A percentile compares a stretch with the other conserved stretches of the same genome.
Evolutionary conservation across 345 rosid genomes (phyloP).

Genomic region (Hypericum perforatum): DNA sequence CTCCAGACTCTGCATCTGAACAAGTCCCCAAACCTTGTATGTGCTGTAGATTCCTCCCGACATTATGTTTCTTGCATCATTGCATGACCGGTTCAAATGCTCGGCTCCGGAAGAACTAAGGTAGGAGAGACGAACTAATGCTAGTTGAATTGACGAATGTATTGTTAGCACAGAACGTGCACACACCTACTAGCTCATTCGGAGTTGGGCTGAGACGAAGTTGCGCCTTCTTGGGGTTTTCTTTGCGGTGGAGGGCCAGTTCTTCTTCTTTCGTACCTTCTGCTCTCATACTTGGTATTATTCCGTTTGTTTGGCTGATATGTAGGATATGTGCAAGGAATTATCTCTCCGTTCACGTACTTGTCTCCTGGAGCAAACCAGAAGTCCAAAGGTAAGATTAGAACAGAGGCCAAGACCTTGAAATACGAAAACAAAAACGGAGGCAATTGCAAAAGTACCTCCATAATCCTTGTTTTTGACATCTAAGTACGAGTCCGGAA

Average conservation of each 20-base stretch:
- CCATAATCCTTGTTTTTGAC: constrained; percentile 97
- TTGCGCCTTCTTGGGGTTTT: constrained; percentile 47
- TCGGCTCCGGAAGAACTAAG: too few species aligned
- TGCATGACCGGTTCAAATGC: too few species aligned
- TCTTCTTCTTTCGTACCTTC: constrained; percentile 69
- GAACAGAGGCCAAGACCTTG: background rate
- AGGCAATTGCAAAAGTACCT: constrained; percentile 30
- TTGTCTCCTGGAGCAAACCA: constrained; percentile 52
- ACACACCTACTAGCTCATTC: constrained; percentile 11
- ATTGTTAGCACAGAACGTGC: background rate
- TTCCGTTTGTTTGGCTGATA: constrained; percentile 79
- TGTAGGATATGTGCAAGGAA: constrained; percentile 84
- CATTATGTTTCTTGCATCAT: too few species aligned
- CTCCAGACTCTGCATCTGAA: too few species aligned
- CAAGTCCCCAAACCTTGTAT: too few species aligned
- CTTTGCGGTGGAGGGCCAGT: constrained; percentile 74
- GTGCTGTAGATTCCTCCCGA: too few species aligned
- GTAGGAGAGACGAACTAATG: too few species aligned
- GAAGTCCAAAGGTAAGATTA: background rate
- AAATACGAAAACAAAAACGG: background rate
- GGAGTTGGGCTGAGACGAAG: constrained; percentile 43
- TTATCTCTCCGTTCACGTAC: constrained; percentile 85
- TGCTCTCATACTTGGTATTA: constrained; percentile 45
- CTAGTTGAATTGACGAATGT: too few species aligned
- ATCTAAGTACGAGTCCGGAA: constrained; percentile 92